Conservation (phyloP, 306 rosid genomes). For the Rosa lucieae region DNA sequence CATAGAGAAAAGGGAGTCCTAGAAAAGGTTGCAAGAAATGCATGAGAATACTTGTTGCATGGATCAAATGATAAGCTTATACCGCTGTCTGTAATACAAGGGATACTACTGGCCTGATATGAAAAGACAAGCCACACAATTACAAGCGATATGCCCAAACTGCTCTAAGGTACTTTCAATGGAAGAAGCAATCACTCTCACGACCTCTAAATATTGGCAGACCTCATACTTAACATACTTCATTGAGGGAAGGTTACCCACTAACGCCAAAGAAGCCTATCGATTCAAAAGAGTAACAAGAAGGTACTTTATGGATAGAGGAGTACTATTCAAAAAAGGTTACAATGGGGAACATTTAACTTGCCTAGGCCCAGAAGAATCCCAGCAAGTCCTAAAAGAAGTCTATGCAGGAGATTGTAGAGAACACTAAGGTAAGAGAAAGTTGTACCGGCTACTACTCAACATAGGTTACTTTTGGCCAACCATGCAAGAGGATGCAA, state of each 20-base stretch:
- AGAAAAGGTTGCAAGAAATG: not conserved
- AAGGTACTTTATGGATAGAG: not conserved
- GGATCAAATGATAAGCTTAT: not conserved
- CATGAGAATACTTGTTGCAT: not conserved
- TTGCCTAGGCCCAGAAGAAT: not conserved
- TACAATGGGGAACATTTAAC: not conserved
- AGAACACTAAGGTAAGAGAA: not conserved
- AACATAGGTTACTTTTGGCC: not conserved
- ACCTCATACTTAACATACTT: not conserved
- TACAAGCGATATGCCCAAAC: not conserved
- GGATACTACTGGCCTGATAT: not conserved
- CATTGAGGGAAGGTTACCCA: not conserved
- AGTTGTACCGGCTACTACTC: not conserved
- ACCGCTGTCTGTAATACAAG: not conserved
- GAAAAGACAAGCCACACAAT: not conserved
- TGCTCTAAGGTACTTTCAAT: not conserved
- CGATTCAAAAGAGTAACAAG: not conserved
- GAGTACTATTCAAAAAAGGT: not conserved
- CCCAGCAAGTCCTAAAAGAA: not conserved
- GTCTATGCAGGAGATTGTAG: not conserved
- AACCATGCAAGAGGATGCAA: not conserved
- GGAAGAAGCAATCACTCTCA: not conserved
- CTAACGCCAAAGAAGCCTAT: not conserved
- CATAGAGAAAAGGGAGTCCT: not conserved
- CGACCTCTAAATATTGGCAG: not conserved